Evolutionary conservation across 345 rosid species (phyloP).

Genomic region (Salix viminalis): DNA sequence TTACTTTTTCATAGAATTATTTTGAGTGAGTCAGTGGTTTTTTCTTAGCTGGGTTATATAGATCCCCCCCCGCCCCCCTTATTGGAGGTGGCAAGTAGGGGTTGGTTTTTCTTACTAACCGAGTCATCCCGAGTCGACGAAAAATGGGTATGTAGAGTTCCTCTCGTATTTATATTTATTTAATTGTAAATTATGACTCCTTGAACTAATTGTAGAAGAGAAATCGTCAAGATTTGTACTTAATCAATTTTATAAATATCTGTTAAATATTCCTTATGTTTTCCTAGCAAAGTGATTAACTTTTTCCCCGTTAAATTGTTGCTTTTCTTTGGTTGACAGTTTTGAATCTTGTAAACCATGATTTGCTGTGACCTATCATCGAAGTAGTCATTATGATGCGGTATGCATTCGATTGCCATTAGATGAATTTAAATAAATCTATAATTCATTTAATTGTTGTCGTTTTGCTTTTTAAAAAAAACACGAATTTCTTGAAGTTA

Average conservation of each 20-base stretch:
- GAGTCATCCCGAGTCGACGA: slow-evolving; percentile 39
- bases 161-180: slow-evolving; percentile 1
- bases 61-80: too few relatives aligned
- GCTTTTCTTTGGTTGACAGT: neutral
- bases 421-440: too few relatives aligned
- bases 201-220: neutral
- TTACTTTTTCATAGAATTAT: neutral
- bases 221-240: neutral
- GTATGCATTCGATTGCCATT: too few relatives aligned
- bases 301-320: neutral
- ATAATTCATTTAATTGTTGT: too few relatives aligned
- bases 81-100: slow-evolving; percentile 36
- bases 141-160: neutral
- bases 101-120: slow-evolving; percentile 11
- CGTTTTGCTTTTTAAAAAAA: too few relatives aligned
- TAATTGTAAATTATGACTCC: slow-evolving; percentile 31
- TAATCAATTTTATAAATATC: neutral
- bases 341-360: too few relatives aligned
- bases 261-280: neutral
- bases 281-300: neutral
- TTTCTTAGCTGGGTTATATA: neutral
- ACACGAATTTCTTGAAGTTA: too few relatives aligned
- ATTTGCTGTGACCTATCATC: too few relatives aligned
- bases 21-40: neutral
- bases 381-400: too few relatives aligned